Percentiles rank a stretch among this genome's conserved stretches.
Conservation (phyloP, 2,329 filamentous ascomycete genomes). For the Gaeumannomyces tritici region DNA sequence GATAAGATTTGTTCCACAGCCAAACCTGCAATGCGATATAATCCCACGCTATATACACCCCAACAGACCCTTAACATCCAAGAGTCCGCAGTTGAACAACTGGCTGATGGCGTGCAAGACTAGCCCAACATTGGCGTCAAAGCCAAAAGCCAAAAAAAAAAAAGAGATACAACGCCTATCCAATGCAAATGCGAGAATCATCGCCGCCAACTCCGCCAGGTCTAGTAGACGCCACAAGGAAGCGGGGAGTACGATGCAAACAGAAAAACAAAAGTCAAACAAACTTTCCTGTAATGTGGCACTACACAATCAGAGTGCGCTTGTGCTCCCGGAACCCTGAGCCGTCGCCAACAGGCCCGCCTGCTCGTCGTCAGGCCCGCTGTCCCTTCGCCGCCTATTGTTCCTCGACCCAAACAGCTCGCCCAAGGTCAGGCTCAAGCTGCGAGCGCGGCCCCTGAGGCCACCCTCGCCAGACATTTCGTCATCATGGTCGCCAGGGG, state of each 20-base stretch:
- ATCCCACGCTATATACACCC: not conserved
- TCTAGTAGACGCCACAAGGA: not conserved
- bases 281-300: not conserved
- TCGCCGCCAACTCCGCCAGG: not conserved
- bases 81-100: not conserved
- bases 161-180: conserved; percentile 3
- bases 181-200: conserved; percentile 2
- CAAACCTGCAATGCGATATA: not conserved
- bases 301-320: not conserved
- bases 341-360: not conserved
- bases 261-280: not conserved
- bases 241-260: not conserved
- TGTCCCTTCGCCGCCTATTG: conserved; percentile 9
- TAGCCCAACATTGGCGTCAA: not conserved
- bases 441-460: conserved; percentile 12
- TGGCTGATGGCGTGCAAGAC: not conserved
- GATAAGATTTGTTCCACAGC: not conserved
- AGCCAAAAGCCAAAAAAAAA: not conserved
- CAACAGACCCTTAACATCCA: not conserved
- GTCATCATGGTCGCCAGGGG: not conserved
- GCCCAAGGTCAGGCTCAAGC: conserved; percentile 28
- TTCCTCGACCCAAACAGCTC: conserved; percentile 22
- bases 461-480: not conserved
- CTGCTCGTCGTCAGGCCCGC: conserved; percentile 1
- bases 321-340: not conserved